Evolutionary conservation across 805 yeast species (phyloP).

Genomic region (Saturnispora galanensis): DNA sequence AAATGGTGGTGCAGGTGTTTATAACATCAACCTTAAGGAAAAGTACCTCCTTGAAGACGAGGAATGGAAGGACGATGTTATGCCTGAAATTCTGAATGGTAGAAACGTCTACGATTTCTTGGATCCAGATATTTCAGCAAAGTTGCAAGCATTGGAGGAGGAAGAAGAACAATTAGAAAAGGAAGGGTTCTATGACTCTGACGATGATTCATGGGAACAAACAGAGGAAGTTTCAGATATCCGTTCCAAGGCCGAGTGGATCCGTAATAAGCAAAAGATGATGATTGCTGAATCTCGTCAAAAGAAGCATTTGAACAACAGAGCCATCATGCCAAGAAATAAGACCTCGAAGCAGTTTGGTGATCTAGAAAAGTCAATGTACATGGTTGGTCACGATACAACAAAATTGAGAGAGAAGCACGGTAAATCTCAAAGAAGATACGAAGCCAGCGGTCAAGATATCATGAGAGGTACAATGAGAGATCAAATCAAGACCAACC

Average conservation of each 20-base stretch:
- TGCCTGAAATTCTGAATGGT: constrained; percentile 96
- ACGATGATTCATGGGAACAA: constrained; percentile 51
- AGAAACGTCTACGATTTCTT: constrained; percentile 94
- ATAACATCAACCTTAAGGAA: constrained; percentile 86
- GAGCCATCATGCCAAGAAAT: constrained; percentile 84
- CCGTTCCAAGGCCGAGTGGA: constrained; percentile 86
- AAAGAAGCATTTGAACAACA: constrained; percentile 79
- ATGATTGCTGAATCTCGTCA: constrained; percentile 85
- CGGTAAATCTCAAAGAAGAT: constrained; percentile 13
- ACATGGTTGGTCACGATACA: constrained; percentile 82
- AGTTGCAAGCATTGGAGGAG: constrained; percentile 89
- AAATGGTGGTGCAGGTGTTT: constrained; percentile 99
- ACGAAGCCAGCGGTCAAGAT: constrained; percentile 62
- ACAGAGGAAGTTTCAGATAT: constrained; percentile 58
- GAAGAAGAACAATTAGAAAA: constrained; percentile 91
- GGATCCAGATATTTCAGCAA: constrained; percentile 90
- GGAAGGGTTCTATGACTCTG: constrained; percentile 94
- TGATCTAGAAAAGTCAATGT: constrained; percentile 85
- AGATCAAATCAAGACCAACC: constrained; percentile 14
- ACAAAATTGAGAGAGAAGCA: constrained; percentile 42
- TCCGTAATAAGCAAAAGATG: constrained; percentile 87
- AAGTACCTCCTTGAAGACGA: constrained; percentile 88
- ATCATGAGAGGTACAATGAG: constrained; percentile 38
- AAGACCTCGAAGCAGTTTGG: constrained; percentile 64
- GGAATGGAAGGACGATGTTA: constrained; percentile 93